A percentile compares a stretch with the other conserved stretches of the same genome.
Evolutionary conservation across 768 basidiomycete genomes (phyloP).

Genomic region (Boletus rubroflammeus): DNA sequence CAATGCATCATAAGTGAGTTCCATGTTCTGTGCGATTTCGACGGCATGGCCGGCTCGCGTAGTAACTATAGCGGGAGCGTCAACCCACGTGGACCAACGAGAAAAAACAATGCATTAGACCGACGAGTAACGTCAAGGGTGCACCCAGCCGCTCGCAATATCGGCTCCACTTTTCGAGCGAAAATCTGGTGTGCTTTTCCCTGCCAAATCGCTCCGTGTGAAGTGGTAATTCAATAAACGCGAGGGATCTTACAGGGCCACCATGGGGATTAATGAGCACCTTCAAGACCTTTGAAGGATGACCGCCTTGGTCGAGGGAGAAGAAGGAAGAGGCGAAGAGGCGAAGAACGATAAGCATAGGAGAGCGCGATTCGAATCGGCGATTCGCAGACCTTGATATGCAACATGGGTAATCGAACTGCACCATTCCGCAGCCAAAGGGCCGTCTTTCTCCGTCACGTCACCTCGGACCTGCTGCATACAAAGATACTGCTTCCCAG

Average conservation of each 20-base stretch:
- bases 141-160: slow-evolving; percentile 66
- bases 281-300: slow-evolving; percentile 53
- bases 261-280: slow-evolving; percentile 79
- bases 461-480: slow-evolving; percentile 40
- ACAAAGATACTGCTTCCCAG: slow-evolving; percentile 40
- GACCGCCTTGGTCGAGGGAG: slow-evolving; percentile 38
- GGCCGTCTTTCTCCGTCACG: slow-evolving; percentile 33
- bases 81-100: not conserved
- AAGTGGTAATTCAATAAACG: not conserved
- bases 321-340: not conserved
- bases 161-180: slow-evolving; percentile 59
- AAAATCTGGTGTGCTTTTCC: slow-evolving; percentile 58
- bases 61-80: slow-evolving; percentile 46
- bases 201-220: slow-evolving; percentile 34
- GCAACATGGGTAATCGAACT: slow-evolving; percentile 50
- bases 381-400: slow-evolving; percentile 48
- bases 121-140: slow-evolving; percentile 57
- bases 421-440: slow-evolving; percentile 48
- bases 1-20: slow-evolving; percentile 66
- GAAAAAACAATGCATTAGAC: slow-evolving; percentile 21
- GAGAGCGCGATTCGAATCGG: not conserved
- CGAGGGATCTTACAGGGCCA: slow-evolving; percentile 54
- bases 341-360: slow-evolving; percentile 2
- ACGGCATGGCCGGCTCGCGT: slow-evolving; percentile 59
- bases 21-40: slow-evolving; percentile 55